Percentiles rank a stretch among this genome's conserved stretches.
phyloP scores from a whole-genome alignment of 371 early-diverging fungal species.

The Cladochytrium tenue region DNA sequence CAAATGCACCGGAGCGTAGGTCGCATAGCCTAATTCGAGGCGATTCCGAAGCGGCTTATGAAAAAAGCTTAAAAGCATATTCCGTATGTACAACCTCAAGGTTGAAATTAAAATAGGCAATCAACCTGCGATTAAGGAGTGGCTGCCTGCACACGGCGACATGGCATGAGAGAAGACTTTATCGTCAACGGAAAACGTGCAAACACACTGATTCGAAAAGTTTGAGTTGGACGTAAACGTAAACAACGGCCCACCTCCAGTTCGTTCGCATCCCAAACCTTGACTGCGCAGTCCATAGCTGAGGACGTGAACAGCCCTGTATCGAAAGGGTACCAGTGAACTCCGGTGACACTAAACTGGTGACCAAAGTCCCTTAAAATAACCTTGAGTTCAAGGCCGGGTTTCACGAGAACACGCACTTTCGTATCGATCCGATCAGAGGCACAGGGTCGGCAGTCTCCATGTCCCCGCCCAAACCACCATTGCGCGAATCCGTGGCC shows the following conservation, averaged over 20 bases:
- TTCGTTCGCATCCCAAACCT: conserved; percentile 82
- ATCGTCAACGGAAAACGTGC: conserved; percentile 65
- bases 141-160: conserved; percentile 67
- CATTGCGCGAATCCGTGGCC: not conserved
- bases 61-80: conserved; percentile 3
- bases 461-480: not conserved
- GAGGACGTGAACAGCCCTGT: conserved; percentile 82
- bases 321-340: conserved; percentile 84
- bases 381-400: not conserved
- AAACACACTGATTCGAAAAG: conserved; percentile 59
- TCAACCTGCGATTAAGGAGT: conserved; percentile 80
- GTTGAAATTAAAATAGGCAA: too few relatives aligned
- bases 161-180: conserved; percentile 70
- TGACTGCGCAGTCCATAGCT: conserved; percentile 76
- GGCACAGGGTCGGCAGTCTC: too few relatives aligned
- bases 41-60: conserved; percentile 54
- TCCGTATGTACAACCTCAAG: too few relatives aligned
- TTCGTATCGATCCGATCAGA: not conserved
- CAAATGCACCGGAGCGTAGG: conserved; percentile 70
- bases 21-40: conserved; percentile 79
- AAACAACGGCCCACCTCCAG: conserved; percentile 53
- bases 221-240: not conserved
- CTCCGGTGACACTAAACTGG: conserved; percentile 66
- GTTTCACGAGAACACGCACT: not conserved
- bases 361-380: conserved; percentile 54